These are phyloP conservation scores for Serendipita indica DNA, from an alignment of 768 basidiomycete genomes.

Conservation along the genomic window DNA sequence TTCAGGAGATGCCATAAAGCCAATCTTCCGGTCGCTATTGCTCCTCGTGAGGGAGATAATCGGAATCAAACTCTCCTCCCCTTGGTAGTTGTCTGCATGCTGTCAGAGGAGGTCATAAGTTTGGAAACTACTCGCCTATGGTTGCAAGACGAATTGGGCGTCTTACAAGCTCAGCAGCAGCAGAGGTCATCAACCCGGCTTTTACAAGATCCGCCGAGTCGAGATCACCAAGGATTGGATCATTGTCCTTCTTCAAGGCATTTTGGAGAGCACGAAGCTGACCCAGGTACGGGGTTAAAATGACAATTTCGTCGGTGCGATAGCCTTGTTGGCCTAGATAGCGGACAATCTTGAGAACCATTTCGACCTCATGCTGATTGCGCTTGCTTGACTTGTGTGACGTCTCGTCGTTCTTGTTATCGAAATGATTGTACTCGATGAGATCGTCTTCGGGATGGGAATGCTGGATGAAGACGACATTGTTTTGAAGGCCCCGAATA, in stretches of 20 bases:
- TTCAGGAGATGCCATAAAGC: conserved; percentile 58
- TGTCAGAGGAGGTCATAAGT: neutral
- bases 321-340: conserved; percentile 60
- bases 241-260: conserved; percentile 30
- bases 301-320: conserved; percentile 40
- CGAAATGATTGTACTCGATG: conserved; percentile 27
- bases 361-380: conserved; percentile 31
- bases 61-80: conserved; percentile 59
- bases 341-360: conserved; percentile 50
- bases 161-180: conserved; percentile 29
- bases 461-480: conserved; percentile 50
- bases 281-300: conserved; percentile 57
- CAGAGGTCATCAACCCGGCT: conserved; percentile 36
- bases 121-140: conserved; percentile 32
- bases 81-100: conserved; percentile 54
- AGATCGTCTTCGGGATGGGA: conserved; percentile 37
- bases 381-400: conserved; percentile 47
- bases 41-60: conserved; percentile 46
- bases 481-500: conserved; percentile 39
- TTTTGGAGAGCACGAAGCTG: conserved; percentile 40
- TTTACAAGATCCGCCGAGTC: conserved; percentile 43
- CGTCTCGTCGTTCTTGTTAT: conserved; percentile 32
- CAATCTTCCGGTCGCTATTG: conserved; percentile 40
- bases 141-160: conserved; percentile 42
- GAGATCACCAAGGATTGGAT: conserved; percentile 48